These are phyloP conservation scores for Trichoderma simmonsii DNA, from an alignment of 2,329 filamentous ascomycete species.

Conservation along the genomic window DNA sequence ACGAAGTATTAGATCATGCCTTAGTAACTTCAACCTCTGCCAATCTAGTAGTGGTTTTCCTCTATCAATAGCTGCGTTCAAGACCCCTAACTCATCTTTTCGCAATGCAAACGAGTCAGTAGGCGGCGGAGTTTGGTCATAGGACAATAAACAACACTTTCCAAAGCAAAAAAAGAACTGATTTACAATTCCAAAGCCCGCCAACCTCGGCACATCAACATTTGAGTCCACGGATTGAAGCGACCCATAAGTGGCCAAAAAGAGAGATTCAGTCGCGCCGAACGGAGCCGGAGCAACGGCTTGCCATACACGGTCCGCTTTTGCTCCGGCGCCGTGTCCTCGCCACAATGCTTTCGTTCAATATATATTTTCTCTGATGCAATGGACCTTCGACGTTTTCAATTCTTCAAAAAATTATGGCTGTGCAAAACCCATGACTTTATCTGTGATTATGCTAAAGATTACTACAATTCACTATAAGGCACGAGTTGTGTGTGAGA, in stretches of 20 bases:
- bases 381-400: neutral
- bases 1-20: neutral
- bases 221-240: neutral
- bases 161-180: neutral
- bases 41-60: neutral
- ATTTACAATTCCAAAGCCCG: neutral
- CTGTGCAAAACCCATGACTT: neutral
- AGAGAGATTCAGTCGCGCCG: neutral
- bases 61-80: neutral
- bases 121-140: neutral
- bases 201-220: neutral
- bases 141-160: neutral
- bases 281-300: neutral
- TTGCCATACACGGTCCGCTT: neutral
- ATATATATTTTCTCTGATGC: neutral
- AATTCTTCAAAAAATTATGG: fast-evolving
- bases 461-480: neutral
- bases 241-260: neutral
- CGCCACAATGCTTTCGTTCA: neutral
- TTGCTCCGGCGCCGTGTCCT: neutral
- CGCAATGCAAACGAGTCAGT: neutral
- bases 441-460: neutral
- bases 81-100: neutral
- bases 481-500: fast-evolving
- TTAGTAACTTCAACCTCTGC: neutral